phyloP scores from a whole-genome alignment of 306 rosid genomes.

The Dryas alaskensis region DNA sequence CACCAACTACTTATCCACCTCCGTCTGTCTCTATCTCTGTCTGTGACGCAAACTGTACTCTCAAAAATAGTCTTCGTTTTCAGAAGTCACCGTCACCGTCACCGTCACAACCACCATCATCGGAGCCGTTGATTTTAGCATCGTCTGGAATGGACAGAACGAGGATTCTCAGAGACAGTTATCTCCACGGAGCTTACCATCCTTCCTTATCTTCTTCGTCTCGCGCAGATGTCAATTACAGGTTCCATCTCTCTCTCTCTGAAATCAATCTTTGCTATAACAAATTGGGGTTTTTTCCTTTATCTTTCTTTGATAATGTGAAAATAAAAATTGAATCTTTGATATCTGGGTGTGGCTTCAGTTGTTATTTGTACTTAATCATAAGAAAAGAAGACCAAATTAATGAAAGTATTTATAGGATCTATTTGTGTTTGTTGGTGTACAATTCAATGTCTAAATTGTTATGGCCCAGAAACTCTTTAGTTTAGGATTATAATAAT shows the following conservation, averaged over 20 bases:
- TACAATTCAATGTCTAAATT: neutral
- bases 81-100: slow-evolving; percentile 7
- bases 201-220: slow-evolving; percentile 45
- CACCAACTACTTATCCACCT: slow-evolving; percentile 1
- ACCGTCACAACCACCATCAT: slow-evolving; percentile 2
- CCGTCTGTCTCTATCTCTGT: neutral
- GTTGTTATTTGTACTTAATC: neutral
- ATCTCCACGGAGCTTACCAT: slow-evolving; percentile 28
- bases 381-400: neutral
- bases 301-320: neutral
- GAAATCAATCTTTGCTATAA: neutral
- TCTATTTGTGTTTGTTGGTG: neutral
- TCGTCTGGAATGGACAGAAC: slow-evolving; percentile 38
- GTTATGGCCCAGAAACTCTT: neutral
- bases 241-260: slow-evolving; percentile 35
- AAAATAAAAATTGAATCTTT: neutral
- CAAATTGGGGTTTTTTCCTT: neutral
- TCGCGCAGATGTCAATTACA: slow-evolving; percentile 78
- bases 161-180: slow-evolving; percentile 35
- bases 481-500: neutral
- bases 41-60: neutral
- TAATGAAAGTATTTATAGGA: neutral
- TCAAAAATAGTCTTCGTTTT: neutral
- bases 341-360: neutral
- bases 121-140: slow-evolving; percentile 19